phyloP scores from a whole-genome alignment of 2,329 filamentous ascomycete genomes.

The Penicillium olsonii region DNA sequence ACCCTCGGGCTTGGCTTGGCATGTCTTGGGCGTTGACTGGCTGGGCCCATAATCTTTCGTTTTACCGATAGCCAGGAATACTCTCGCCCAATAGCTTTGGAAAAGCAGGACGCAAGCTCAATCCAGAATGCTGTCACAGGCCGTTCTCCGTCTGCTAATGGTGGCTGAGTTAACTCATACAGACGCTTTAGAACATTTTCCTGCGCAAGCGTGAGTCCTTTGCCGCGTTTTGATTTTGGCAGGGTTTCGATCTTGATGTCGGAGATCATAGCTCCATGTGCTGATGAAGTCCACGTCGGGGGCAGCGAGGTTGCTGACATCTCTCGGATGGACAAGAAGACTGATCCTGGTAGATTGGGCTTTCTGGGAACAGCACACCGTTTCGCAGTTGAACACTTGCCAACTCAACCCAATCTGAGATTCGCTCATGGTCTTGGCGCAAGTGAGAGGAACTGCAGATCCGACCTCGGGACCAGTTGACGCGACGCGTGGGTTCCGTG shows the following conservation, averaged over 20 bases:
- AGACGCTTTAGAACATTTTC: neutral
- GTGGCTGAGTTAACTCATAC: neutral
- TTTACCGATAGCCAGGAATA: conserved; percentile 10
- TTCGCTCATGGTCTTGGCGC: too few relatives aligned
- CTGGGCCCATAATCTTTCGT: neutral
- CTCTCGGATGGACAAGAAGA: too few relatives aligned
- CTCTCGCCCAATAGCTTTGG: neutral
- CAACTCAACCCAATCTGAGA: too few relatives aligned
- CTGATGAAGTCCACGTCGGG: neutral
- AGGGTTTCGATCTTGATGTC: neutral
- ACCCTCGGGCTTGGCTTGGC: neutral
- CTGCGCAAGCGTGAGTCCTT: conserved; percentile 1
- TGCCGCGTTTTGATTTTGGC: conserved; percentile 2
- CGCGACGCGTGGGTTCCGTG: too few relatives aligned
- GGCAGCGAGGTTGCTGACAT: neutral
- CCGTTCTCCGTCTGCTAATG: neutral
- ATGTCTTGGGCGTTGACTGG: neutral
- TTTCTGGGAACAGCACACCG: too few relatives aligned
- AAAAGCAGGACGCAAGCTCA: conserved; percentile 1
- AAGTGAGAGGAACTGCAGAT: too few relatives aligned
- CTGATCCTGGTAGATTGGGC: neutral
- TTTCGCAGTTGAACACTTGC: too few relatives aligned
- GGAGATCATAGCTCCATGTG: neutral
- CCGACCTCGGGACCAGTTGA: too few relatives aligned
- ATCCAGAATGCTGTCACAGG: conserved; percentile 3